phyloP scores from a whole-genome alignment of 176 grass and related monocot species.

The Chloris gayana region DNA sequence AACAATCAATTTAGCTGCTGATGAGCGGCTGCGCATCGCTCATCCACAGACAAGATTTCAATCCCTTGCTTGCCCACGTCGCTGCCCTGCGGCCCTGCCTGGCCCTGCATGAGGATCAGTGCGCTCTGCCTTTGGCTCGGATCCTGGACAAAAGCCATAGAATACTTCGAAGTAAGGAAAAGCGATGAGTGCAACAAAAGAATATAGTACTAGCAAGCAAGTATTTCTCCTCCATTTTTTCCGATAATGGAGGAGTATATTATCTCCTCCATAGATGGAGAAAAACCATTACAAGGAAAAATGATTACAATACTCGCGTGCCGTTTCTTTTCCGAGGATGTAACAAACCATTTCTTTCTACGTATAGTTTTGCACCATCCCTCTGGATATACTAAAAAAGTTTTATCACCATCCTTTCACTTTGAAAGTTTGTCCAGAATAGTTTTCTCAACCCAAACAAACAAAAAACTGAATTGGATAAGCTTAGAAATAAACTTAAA shows the following conservation, averaged over 20 bases:
- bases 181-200: constrained; percentile 34
- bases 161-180: constrained; percentile 55
- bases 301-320: neutral
- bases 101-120: neutral
- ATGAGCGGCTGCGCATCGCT: neutral
- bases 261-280: neutral
- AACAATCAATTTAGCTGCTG: neutral
- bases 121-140: constrained; percentile 25
- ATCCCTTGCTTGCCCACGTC: neutral
- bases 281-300: neutral
- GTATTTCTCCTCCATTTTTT: no score
- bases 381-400: neutral
- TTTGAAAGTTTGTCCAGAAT: neutral
- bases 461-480: constrained; percentile 12
- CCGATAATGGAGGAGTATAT: no score
- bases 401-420: neutral
- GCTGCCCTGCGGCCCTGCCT: neutral
- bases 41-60: neutral
- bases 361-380: neutral
- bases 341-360: neutral
- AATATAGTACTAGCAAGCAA: neutral
- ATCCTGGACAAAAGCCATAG: constrained; percentile 23
- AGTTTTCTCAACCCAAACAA: neutral
- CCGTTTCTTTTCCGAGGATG: neutral
- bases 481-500: neutral